Conservation (phyloP, 176 grass and related monocot genomes). For the Hordeum vulgare region MorexV3_pseudomolecules_assembly NC_058518.1:302525849-302526348, state of each 20-base stretch:
- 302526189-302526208: background rate
- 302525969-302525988: too few species aligned
- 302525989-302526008: too few species aligned
- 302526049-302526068: too few species aligned
- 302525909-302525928: too few species aligned
- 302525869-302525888: too few species aligned
- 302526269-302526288: slow-evolving; percentile 82
- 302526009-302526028: too few species aligned
- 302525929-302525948: too few species aligned
- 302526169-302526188: background rate
- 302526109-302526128: slow-evolving; percentile 1
- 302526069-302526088: too few species aligned
- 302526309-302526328: slow-evolving; percentile 57
- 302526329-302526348: slow-evolving; percentile 95
- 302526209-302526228: background rate
- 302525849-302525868: too few species aligned
- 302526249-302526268: slow-evolving; percentile 30
- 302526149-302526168: background rate
- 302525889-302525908: too few species aligned
- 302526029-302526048: too few species aligned
- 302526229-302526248: background rate
- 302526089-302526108: background rate
- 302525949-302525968: too few species aligned
- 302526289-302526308: slow-evolving; percentile 77
- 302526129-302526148: background rate